Base-by-base conservation (phyloP, 139 green algal species). In the Gonium pectorale region DNA sequence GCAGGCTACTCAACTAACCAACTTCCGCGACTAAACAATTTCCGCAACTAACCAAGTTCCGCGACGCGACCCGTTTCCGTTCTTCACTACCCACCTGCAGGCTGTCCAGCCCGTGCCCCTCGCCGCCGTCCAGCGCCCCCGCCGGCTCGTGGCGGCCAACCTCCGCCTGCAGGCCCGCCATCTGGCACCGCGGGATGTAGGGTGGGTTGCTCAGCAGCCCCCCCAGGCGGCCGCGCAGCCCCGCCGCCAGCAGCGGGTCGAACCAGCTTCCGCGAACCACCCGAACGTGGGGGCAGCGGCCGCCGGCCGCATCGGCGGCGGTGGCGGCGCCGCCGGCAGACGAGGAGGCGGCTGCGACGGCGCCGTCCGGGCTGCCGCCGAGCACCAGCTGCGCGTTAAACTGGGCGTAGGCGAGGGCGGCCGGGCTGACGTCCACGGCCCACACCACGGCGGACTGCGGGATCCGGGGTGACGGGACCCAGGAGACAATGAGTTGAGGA, bases 181-280 rank as follows among this genome's bases (percentile, higher is more conserved):
- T 91, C 52, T 96, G 37, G 0, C 70, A 43, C 0, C 64, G 63
- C 3, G 92, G 90, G 35, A 99, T 98, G 92, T 99, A 99, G 7
- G 97, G 97, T 22, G 97, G 97, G 88, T 99, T 99, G 88, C 90
- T 96, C 11, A 99, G 81, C 8, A 99, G 73, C 24, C 95, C 97
- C n/a, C 87, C 91, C 17, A 98, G 66, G 9, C 40, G 67, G 5
- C 84, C 84, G 7, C 33, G 69, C 79, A 86, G 79, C 1, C 62
- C 40, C 41, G 29, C 79, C n/a, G 63, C 31, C 2, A n/a, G 40
- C 67, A 98, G 62, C 0, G 95, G 93, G 38, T 90, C 91, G 63
- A 90, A 96, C 96, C 95, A 98, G 33, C 70, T 91, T 31, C 96
- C 96, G 40, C 79, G 51, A 19, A 90, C 43, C 3, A 96, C 86